Evolutionary conservation across 106 monocot genomes (phyloP), one percentile per base, ranked within the genome.

Genomic region (Narthecium ossifragum): DNA sequence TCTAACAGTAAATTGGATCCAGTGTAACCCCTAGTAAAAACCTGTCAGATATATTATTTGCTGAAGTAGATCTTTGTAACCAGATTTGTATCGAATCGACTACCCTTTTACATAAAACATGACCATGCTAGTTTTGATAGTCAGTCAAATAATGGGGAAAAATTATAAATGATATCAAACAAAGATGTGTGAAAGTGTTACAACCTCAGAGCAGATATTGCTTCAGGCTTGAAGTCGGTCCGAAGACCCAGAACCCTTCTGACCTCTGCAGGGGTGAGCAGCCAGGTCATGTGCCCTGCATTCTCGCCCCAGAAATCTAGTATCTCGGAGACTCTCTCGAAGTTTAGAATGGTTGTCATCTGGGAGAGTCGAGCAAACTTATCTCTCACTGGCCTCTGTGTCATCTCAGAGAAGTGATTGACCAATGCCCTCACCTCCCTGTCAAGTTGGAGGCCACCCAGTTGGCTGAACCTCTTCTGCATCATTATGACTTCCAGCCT

Each of bases 291-390:
- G 21, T 90, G 90, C 1, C 90, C 96, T 3, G 90, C 81, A 70
- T 96, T 96, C 62, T 96, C 90, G 2, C 94, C 96, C 96, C 90
- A 96, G 78, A 96, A 90, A 60, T 90, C 96, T 57, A 90, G 46
- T 17, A 96, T 96, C 73, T 96, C 96, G 1, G 90, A 84, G 8
- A 91, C 96, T 71, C 75, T 84, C 71, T 98, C 96, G 13, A 98
- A 81, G 61, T 90, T 90, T 1, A 98, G 62, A 63, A 90, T 78
- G 11, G 90, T 98, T 0, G 90, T 69, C 65, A 98, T 90, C 64
- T 98, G 96, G 4, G 96, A 87, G 18, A 90, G 90, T 2, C 96
- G 65, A 6, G 90, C 86, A 60, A 98, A 90, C 50, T 90, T 98
- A 63, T 98, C 96, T 48, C 96, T 41, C 20, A 98, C 90, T 0